These are phyloP conservation scores for Kodamaea laetipori DNA, from an alignment of 805 yeast species.

Conservation along the genomic window DNA sequence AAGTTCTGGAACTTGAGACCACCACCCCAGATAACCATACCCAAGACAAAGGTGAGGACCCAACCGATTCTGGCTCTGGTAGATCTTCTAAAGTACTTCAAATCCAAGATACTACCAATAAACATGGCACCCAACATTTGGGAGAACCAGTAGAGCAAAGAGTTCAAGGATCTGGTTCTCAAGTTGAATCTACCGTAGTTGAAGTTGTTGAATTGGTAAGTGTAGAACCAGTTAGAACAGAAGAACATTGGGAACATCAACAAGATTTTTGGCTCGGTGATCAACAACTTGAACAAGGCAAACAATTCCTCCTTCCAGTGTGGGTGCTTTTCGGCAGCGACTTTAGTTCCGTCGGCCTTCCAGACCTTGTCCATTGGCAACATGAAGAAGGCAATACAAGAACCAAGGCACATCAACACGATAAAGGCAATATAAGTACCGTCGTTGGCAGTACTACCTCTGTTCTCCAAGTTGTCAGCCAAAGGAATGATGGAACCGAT, in stretches of 20 bases:
- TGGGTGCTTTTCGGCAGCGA: slow-evolving; percentile 48
- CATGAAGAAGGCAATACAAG: slow-evolving; percentile 45
- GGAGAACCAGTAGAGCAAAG: slow-evolving; percentile 59
- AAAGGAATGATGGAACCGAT: slow-evolving; percentile 62
- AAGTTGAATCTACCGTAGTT: slow-evolving; percentile 58
- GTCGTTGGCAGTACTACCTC: slow-evolving; percentile 38
- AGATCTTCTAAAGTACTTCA: slow-evolving; percentile 41
- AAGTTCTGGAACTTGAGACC: slow-evolving; percentile 51
- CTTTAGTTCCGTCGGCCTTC: slow-evolving; percentile 52
- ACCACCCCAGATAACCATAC: slow-evolving; percentile 61
- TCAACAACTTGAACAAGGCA: slow-evolving; percentile 41
- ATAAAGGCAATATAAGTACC: slow-evolving; percentile 59
- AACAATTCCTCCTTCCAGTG: slow-evolving; percentile 47
- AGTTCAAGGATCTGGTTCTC: slow-evolving; percentile 63
- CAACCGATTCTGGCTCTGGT: slow-evolving; percentile 50
- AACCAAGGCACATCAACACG: slow-evolving; percentile 51
- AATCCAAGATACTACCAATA: slow-evolving; percentile 53
- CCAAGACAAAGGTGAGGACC: slow-evolving; percentile 37
- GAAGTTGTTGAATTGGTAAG: slow-evolving; percentile 62
- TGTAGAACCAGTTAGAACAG: slow-evolving; percentile 66
- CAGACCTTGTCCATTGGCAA: slow-evolving; percentile 53
- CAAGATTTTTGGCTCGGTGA: slow-evolving; percentile 46
- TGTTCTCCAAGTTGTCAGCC: slow-evolving; percentile 48
- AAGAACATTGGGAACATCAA: slow-evolving; percentile 62
- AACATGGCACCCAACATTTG: slow-evolving; percentile 60